Evolutionary conservation across 345 rosid genomes (phyloP).

Genomic region (Mallotus nudiflorus): DNA sequence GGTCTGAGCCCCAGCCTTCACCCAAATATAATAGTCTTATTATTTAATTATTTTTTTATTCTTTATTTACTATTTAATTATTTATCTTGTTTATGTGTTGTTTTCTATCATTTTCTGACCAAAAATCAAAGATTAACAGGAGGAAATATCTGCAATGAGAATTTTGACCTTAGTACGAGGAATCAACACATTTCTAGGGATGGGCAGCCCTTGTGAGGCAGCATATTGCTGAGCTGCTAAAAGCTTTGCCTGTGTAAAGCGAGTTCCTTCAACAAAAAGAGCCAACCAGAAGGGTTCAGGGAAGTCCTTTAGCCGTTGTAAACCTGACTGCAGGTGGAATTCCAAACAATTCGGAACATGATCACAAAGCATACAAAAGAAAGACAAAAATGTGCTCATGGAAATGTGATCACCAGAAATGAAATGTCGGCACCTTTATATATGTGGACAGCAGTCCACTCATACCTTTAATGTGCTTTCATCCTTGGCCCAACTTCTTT

Average conservation of each 20-base stretch:
- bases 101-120: not conserved
- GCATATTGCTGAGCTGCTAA: constrained; percentile 98
- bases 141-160: not conserved
- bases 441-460: not conserved
- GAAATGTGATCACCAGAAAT: not conserved
- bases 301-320: constrained; percentile 71
- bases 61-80: not conserved
- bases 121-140: not conserved
- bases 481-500: constrained; percentile 97
- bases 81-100: not conserved
- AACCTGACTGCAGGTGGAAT: constrained; percentile 71
- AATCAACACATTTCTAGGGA: constrained; percentile 91
- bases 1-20: too few species aligned
- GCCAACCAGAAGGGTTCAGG: constrained; percentile 98
- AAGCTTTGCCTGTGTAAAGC: constrained; percentile 94
- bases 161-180: constrained; percentile 91
- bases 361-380: constrained; percentile 1
- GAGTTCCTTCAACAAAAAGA: constrained; percentile 98
- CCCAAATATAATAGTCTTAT: too few species aligned
- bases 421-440: not conserved
- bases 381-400: not conserved
- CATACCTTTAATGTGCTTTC: constrained; percentile 76
- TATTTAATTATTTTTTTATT: not conserved
- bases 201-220: constrained; percentile 73
- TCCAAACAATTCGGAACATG: constrained; percentile 2